phyloP scores from a whole-genome alignment of 1,139 yeast genomes.

The Yamadazyma trypodendri region DNA sequence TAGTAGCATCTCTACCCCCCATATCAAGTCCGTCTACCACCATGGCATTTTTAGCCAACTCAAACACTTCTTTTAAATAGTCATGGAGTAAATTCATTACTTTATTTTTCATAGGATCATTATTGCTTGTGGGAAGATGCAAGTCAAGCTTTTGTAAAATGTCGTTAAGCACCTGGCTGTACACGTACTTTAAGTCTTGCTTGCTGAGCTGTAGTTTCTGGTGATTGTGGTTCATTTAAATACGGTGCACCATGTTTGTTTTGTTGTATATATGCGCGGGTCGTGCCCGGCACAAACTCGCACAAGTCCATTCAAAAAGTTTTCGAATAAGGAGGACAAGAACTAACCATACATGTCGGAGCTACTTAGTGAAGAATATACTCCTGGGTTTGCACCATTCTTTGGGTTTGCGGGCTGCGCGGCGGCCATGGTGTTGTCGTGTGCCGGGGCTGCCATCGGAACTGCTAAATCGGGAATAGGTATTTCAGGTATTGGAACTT shows the following conservation, averaged over 20 bases:
- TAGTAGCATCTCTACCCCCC: constrained; percentile 11
- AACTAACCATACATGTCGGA: constrained; percentile 25
- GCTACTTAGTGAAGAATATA: constrained; percentile 50
- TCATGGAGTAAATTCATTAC: constrained; percentile 45
- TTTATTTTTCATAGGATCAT: constrained; percentile 46
- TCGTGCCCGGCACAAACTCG: not conserved
- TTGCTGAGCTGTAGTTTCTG: constrained; percentile 46
- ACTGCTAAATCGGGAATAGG: constrained; percentile 99
- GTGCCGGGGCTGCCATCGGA: constrained; percentile 97
- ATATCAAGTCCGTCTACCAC: constrained; percentile 48
- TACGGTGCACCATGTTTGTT: constrained; percentile 1
- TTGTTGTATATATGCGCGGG: not conserved
- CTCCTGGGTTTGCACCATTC: constrained; percentile 91
- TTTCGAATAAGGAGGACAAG: constrained; percentile 1
- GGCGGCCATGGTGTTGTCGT: constrained; percentile 83
- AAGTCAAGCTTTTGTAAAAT: constrained; percentile 44
- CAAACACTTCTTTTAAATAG: constrained; percentile 49
- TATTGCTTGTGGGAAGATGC: constrained; percentile 46
- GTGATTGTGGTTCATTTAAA: constrained; percentile 11
- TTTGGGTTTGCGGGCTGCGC: constrained; percentile 96
- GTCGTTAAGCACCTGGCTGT: constrained; percentile 37
- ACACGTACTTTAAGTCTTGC: constrained; percentile 52
- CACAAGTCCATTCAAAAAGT: constrained; percentile 3
- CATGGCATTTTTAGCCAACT: constrained; percentile 49
- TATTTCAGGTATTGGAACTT: constrained; percentile 86